Base-by-base conservation (phyloP, 176 grass and related monocot species). In the Carex parvula region DNA sequence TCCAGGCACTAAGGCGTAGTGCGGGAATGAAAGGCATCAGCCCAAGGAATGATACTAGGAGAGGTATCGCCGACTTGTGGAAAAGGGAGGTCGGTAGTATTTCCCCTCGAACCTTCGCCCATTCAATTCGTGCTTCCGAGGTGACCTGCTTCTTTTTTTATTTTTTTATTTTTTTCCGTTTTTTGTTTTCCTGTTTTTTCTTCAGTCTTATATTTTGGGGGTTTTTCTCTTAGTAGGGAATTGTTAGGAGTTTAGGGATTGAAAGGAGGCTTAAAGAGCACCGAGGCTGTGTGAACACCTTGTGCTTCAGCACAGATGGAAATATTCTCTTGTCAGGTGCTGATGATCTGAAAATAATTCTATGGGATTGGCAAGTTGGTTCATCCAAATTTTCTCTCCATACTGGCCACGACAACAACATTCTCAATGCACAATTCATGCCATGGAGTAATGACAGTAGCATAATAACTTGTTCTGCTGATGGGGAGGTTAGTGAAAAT, bases 361-460 rank as follows among this genome's bases (percentile, higher is more conserved):
- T 97, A 16, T 92, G 92, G 94, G 84, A 94, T 76, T 92, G 90
- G 94, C 81, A 90, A n/a, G 67, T 56, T 20, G 84, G 44, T 0
- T 39, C 8, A 48, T 39, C 81, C 1, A 71, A 80, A 21, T 58
- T 60, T 6, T 68, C 86, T 1, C 74, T 92, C 78, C 78, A 92
- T 86, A 90, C 95, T 18, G 92, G 86, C 1, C 92, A 94, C 57
- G 62, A 11, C 53, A 30, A 83, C 30, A 94, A 94, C 44, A 86
- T 98, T 74, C 83, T 91, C 79, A 84, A 92, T 29, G 92, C 92
- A 1, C 89, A 79, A 76, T 98, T 98, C 87, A 94, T 98, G 90
- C 92, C 91, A 29, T 88, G 83, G 74, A 91, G 84, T 0, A 74
- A 79, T 70, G 92, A 94, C 22, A 61, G 70, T 17, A 93, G 88